Evolutionary conservation across 441 rosid species (phyloP), one percentile per base, ranked within the genome.

Genomic region (Adansonia madagascariensis): DNA sequence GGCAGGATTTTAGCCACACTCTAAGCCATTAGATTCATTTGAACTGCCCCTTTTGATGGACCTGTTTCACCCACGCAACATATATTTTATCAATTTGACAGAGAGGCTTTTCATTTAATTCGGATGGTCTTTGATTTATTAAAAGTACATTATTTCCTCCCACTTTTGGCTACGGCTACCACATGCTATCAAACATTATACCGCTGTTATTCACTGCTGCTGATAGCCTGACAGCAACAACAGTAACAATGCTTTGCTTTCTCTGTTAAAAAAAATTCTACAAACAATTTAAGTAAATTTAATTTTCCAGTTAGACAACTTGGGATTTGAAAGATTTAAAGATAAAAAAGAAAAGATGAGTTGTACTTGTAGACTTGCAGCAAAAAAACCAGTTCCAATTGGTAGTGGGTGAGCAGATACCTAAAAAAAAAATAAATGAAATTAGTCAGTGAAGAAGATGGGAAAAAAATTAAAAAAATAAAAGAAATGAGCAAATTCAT

Each of bases 51-150:
- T 27, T 22, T 81, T 77, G 87, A 88, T 84, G 84, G 84, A 76
- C 74, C 74, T 82, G 73, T 78, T 83, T 82, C 70, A 83, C 92
- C 91, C 47, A 84, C 87, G 55, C 76, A 31, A 75, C 82, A 65
- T 77, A 74, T 80, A 74, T 80, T 78, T 78, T 72, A 73, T 81
- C 88, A 84, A 35, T 88, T 86, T 80, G 84, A 81, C 57, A 55
- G 76, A 67, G 75, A 80, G 72, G 73, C 82, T 27, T 84, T 77
- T 73, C 68, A 20, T 83, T 81, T 69, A 68, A 79, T 82, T 56
- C 77, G 83, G 73, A 89, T 52, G 88, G 87, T 47, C 88, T 81
- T 61, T 77, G 64, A 83, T 85, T 83, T 81, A 64, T 17, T 82
- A 3, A 4, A 59, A 67, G 47, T 50, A 65, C 71, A 66, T 68